A percentile compares a stretch with the other conserved stretches of the same genome.
phyloP scores from a whole-genome alignment of 495 filamentous ascomycete species.

The Immersiella caudata region DNA sequence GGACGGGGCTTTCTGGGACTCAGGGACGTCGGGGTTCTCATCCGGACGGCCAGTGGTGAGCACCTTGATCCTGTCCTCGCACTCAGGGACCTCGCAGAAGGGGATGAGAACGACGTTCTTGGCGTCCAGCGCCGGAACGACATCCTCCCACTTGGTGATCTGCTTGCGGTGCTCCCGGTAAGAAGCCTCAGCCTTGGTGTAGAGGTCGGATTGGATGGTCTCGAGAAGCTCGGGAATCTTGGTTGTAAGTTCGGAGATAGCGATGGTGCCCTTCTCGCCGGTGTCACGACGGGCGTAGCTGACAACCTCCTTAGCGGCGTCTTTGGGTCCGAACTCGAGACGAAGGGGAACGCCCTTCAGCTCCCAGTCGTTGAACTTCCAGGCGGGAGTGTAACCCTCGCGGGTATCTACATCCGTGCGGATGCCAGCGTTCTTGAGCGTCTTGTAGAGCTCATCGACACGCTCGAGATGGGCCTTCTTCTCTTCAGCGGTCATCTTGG shows the following conservation, averaged over 20 bases:
- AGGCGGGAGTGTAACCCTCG: conserved; percentile 87
- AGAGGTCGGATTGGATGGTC: conserved; percentile 85
- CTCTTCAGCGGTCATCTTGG: conserved; percentile 78
- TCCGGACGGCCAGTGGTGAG: conserved; percentile 72
- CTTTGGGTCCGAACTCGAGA: conserved; percentile 93
- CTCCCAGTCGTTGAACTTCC: conserved; percentile 99
- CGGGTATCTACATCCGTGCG: conserved; percentile 75
- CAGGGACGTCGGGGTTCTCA: conserved; percentile 65
- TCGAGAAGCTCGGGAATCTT: conserved; percentile 80
- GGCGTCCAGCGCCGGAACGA: conserved; percentile 80
- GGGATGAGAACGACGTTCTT: conserved; percentile 93
- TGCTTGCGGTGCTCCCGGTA: conserved; percentile 78
- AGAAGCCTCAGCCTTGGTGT: conserved; percentile 73
- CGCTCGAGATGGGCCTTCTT: conserved; percentile 69
- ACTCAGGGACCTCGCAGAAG: conserved; percentile 75
- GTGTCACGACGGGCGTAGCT: conserved; percentile 84
- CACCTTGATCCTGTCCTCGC: conserved; percentile 94
- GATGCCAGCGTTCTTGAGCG: conserved; percentile 66
- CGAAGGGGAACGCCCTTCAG: conserved; percentile 90
- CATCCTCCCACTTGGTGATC: conserved; percentile 86
- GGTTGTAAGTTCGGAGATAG: conserved; percentile 68
- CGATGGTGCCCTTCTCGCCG: conserved; percentile 75
- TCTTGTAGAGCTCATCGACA: conserved; percentile 65
- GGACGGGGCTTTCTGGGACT: conserved; percentile 78
- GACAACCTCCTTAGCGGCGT: conserved; percentile 79